Conservation (phyloP, 768 basidiomycete species). For the Hypholoma sublateritium region DNA sequence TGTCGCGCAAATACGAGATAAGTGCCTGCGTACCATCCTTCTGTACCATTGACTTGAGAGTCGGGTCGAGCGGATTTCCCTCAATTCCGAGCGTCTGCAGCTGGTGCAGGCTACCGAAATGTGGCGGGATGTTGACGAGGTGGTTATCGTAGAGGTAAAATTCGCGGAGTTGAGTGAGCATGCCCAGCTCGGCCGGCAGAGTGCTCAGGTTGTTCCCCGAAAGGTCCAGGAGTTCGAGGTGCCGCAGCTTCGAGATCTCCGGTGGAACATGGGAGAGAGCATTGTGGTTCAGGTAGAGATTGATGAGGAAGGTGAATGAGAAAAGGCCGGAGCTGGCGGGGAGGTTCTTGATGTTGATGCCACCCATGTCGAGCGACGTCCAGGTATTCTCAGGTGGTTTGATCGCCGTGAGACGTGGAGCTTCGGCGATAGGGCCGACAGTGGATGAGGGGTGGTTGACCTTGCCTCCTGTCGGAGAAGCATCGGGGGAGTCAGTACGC, state of each 20-base stretch:
- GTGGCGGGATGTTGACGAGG: constrained; percentile 78
- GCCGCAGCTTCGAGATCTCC: constrained; percentile 79
- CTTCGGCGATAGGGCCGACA: constrained; percentile 69
- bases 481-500: constrained; percentile 25
- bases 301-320: constrained; percentile 89
- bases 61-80: constrained; percentile 89
- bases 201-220: constrained; percentile 82
- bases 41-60: constrained; percentile 79
- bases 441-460: constrained; percentile 73
- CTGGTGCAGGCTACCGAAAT: constrained; percentile 89
- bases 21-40: constrained; percentile 93
- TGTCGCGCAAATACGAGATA: constrained; percentile 89
- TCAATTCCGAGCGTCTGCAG: constrained; percentile 93
- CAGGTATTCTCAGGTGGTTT: constrained; percentile 78
- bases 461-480: constrained; percentile 26
- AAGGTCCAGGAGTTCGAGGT: constrained; percentile 87
- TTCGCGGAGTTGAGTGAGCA: constrained; percentile 88
- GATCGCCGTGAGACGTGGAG: constrained; percentile 60
- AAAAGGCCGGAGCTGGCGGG: constrained; percentile 75
- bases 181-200: constrained; percentile 86
- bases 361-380: constrained; percentile 95
- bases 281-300: constrained; percentile 97
- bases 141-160: constrained; percentile 96
- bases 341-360: constrained; percentile 89
- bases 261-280: constrained; percentile 74